A percentile compares a stretch with the other conserved stretches of the same genome.
Evolutionary conservation across 78 protist species (phyloP).

Genomic region (Chrysochromulina parva): DNA sequence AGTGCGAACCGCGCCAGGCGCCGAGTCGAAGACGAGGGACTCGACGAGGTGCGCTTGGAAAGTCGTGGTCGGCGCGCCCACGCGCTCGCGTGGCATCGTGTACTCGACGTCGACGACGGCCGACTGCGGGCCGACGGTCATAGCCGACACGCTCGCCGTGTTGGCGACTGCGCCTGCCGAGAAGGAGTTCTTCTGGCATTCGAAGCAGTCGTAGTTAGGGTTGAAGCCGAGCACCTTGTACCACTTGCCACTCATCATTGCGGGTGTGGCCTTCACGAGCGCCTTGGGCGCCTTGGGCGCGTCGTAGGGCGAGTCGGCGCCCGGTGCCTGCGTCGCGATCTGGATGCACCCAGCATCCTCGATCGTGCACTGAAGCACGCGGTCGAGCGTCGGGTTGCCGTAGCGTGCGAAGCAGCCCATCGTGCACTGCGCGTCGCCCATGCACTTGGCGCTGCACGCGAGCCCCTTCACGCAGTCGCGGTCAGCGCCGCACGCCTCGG

Average conservation of each 20-base stretch:
- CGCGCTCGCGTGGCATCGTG: not conserved
- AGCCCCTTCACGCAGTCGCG: slow-evolving; percentile 18
- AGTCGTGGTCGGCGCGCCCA: not conserved
- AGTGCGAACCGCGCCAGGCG: not conserved
- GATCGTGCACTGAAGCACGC: not conserved
- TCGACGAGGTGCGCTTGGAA: not conserved
- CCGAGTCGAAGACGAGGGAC: not conserved
- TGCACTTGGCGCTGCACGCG: not conserved
- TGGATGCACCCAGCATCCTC: not conserved
- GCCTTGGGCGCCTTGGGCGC: not conserved
- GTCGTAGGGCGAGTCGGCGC: not conserved
- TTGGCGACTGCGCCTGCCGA: not conserved
- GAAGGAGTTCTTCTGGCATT: not conserved
- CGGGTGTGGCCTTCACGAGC: not conserved
- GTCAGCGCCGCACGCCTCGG: not conserved
- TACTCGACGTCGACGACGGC: slow-evolving; percentile 10
- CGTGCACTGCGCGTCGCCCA: slow-evolving; percentile 1
- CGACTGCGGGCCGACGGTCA: not conserved
- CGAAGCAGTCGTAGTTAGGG: slow-evolving; percentile 17
- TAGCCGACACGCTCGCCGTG: not conserved
- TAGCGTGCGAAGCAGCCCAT: slow-evolving; percentile 10
- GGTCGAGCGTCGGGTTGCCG: not conserved
- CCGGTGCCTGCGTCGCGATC: not conserved
- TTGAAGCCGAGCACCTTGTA: slow-evolving; percentile 28
- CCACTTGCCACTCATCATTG: not conserved